Conservation (phyloP, 2,329 filamentous ascomycete species). For the Fusarium piperis region DNA sequence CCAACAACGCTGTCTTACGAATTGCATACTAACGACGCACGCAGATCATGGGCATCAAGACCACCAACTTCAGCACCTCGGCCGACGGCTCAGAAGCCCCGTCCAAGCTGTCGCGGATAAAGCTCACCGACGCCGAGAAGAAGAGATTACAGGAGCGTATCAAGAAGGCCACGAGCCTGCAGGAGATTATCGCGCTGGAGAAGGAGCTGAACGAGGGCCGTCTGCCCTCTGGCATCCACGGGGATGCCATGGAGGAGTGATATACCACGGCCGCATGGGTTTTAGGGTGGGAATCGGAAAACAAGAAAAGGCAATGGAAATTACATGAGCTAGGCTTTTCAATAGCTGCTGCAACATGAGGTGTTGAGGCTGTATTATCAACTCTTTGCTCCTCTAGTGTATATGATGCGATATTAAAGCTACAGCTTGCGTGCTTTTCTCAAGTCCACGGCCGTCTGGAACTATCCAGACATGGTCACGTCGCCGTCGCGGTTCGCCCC, state of each 20-base stretch:
- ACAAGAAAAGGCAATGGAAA: slow-evolving; percentile 18
- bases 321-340: slow-evolving; percentile 8
- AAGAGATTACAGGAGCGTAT: slow-evolving; percentile 87
- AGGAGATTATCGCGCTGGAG: slow-evolving; percentile 90
- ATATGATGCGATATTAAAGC: neutral
- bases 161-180: slow-evolving; percentile 85
- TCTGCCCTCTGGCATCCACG: slow-evolving; percentile 75
- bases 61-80: slow-evolving; percentile 72
- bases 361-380: neutral
- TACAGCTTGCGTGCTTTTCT: neutral
- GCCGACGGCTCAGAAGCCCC: slow-evolving; percentile 56
- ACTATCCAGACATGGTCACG: slow-evolving; percentile 68
- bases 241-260: slow-evolving; percentile 70
- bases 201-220: slow-evolving; percentile 91
- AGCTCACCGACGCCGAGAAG: slow-evolving; percentile 89
- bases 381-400: neutral
- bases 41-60: slow-evolving; percentile 85
- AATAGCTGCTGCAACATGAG: neutral
- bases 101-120: slow-evolving; percentile 78
- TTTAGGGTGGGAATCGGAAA: slow-evolving; percentile 14
- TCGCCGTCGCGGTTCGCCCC: slow-evolving; percentile 57
- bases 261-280: slow-evolving; percentile 12
- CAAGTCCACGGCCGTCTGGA: neutral
- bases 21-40: slow-evolving; percentile 12
- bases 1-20: neutral